Evolutionary conservation across 805 yeast species (phyloP).

Genomic region (Pichia californica): DNA sequence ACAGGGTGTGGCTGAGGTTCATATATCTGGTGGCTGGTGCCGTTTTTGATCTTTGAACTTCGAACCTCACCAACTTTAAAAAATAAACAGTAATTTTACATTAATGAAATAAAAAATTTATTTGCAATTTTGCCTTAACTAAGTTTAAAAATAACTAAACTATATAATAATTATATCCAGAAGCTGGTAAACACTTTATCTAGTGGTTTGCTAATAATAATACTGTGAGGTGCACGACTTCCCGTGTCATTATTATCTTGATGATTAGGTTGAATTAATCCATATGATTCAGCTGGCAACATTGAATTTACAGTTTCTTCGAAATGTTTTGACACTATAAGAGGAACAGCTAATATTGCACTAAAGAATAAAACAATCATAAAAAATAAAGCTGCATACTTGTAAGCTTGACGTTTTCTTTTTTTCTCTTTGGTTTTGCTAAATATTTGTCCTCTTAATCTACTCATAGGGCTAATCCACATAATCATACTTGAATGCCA

Average conservation of each 20-base stretch:
- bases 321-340: slow-evolving; percentile 28
- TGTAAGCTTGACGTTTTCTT: slow-evolving; percentile 36
- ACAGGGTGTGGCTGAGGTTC: too few species aligned
- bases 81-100: too few species aligned
- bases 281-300: slow-evolving; percentile 22
- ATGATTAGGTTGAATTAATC: slow-evolving; percentile 51
- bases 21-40: too few species aligned
- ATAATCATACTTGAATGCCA: slow-evolving; percentile 44
- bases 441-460: slow-evolving; percentile 34
- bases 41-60: too few species aligned
- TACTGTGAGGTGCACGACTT: slow-evolving; percentile 40
- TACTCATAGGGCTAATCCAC: slow-evolving; percentile 39
- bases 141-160: neutral
- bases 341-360: slow-evolving; percentile 41
- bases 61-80: too few species aligned
- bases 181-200: slow-evolving; percentile 19
- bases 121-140: too few species aligned
- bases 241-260: slow-evolving; percentile 69
- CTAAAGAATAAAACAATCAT: slow-evolving; percentile 34
- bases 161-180: slow-evolving; percentile 16
- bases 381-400: slow-evolving; percentile 43
- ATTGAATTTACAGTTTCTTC: slow-evolving; percentile 4
- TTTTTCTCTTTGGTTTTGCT: slow-evolving; percentile 33
- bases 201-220: slow-evolving; percentile 29
- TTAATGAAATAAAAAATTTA: too few species aligned